Conservation (phyloP, 495 filamentous ascomycete species). For the Aspergillus sclerotiicarbonarius region DNA sequence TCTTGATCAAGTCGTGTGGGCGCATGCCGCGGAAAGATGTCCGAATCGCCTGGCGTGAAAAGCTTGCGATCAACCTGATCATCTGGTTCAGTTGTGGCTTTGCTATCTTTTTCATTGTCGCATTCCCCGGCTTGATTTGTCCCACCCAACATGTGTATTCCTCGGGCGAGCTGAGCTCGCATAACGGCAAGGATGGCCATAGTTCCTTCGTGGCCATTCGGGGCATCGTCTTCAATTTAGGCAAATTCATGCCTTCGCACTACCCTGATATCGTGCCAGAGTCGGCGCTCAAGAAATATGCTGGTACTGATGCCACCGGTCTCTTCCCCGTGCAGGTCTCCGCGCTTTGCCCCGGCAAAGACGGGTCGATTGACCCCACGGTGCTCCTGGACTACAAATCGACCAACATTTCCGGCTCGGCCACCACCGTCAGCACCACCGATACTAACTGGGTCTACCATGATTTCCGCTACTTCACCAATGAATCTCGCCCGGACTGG, state of each 20-base stretch:
- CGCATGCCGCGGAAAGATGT: constrained; percentile 91
- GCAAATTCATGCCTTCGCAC: constrained; percentile 68
- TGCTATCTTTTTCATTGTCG: constrained; percentile 83
- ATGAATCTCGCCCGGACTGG: constrained; percentile 85
- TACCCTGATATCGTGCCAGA: constrained; percentile 74
- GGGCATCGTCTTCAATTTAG: constrained; percentile 85
- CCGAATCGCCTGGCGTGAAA: constrained; percentile 93
- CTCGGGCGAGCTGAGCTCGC: constrained; percentile 66
- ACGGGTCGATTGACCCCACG: constrained; percentile 61
- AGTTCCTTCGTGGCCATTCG: constrained; percentile 75
- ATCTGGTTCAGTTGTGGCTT: constrained; percentile 87
- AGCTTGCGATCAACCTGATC: constrained; percentile 95
- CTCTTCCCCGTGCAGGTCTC: constrained; percentile 96
- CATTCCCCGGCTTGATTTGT: constrained; percentile 85
- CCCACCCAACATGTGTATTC: constrained; percentile 88
- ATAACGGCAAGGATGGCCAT: constrained; percentile 68
- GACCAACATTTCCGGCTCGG: constrained; percentile 69
- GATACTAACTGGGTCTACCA: constrained; percentile 82
- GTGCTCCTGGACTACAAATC: constrained; percentile 79
- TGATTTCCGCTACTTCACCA: constrained; percentile 84
- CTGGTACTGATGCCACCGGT: constrained; percentile 77
- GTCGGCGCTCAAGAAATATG: constrained; percentile 71
- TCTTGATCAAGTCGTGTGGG: constrained; percentile 73
- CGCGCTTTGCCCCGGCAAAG: constrained; percentile 77
- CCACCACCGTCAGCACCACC: constrained; percentile 57